Evolutionary conservation across 257 asterid species (phyloP).

Genomic region (Hygrophila difformis): DNA sequence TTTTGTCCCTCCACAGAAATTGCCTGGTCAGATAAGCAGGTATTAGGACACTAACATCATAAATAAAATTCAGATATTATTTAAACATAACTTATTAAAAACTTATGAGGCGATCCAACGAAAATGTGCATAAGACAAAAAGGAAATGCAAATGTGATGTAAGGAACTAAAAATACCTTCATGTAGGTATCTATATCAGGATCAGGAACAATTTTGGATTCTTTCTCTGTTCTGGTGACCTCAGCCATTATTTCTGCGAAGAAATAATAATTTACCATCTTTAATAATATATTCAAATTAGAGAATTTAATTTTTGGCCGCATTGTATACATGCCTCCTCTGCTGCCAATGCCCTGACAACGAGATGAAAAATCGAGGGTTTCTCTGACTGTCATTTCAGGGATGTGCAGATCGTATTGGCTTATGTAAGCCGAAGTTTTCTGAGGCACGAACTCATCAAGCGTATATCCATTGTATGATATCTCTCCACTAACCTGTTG

Average conservation of each 20-base stretch:
- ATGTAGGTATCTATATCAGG: conserved; percentile 62
- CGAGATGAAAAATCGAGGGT: conserved; percentile 55
- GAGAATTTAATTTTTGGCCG: conserved; percentile 3
- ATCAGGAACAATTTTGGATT: conserved; percentile 62
- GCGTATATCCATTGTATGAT: conserved; percentile 48
- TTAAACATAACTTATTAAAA: too few species aligned
- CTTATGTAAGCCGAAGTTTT: conserved; percentile 64
- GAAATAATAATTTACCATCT: background rate
- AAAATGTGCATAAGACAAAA: background rate
- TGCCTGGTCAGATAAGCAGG: conserved; percentile 28
- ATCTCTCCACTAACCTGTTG: conserved; percentile 55
- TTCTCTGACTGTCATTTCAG: conserved; percentile 74
- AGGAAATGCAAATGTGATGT: conserved; percentile 1
- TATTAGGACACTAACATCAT: background rate
- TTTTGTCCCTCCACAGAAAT: conserved; percentile 46
- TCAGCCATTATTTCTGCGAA: conserved; percentile 44
- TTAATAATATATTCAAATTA: conserved; percentile 1
- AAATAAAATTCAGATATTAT: too few species aligned
- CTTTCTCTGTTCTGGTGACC: conserved; percentile 59
- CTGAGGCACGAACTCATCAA: conserved; percentile 58
- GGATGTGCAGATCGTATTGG: conserved; percentile 57
- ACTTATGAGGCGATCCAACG: too few species aligned
- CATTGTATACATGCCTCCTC: conserved; percentile 41
- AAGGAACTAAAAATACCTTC: conserved; percentile 38
- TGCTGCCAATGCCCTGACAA: conserved; percentile 58